Base-by-base conservation (phyloP, 108 stramenopile genomes). In the Conticribra weissflogii region DNA sequence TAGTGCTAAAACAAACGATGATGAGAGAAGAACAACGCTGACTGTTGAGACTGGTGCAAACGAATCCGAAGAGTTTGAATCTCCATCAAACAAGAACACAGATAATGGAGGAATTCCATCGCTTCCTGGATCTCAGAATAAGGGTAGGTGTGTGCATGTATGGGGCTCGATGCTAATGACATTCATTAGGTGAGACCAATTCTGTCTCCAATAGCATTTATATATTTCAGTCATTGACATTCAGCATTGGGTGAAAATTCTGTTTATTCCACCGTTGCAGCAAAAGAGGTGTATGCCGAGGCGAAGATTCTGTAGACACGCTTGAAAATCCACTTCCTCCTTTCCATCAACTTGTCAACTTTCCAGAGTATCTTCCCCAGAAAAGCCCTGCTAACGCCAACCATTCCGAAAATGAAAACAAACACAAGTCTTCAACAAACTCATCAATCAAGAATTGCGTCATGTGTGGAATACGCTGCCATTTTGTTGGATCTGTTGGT, bases 401-500 rank as follows among this genome's bases (percentile, higher is more conserved):
- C 2, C 57, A 24, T 9, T 34, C 47, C 3, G 47, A 68, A 32
- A 48, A 68, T 16, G 57, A 68, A 19, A 28, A 9, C 23, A 29
- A 58, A 22, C 56, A 31, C 3, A 59, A 4, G 15, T 28, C 2
- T 25, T 41, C 36, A 41, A 9, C 36, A 5, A 50, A 30, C 18
- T 33, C 68, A 2, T 23, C 56, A 0, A 68, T 14, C 23, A 68
- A 59, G 30, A 27, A 50, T 27, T 68, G 68, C 33, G 68, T 68
- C 47, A 68, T 68, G 68, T 68, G 68, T 32, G 68, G 68, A 2
- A 68, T 48, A 19, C 23, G 68, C 34, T 68, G 68, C 22, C 50
- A n/a, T 23, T 68, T 59, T 33, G 68, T 68, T 21, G 68, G 68
- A 1, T 46, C 15, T 12, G 21, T 12, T 45, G 45, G 24, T 36